These are phyloP conservation scores for Erodium chrysanthum DNA, from an alignment of 441 rosid species.

Conservation along the genomic window DNA sequence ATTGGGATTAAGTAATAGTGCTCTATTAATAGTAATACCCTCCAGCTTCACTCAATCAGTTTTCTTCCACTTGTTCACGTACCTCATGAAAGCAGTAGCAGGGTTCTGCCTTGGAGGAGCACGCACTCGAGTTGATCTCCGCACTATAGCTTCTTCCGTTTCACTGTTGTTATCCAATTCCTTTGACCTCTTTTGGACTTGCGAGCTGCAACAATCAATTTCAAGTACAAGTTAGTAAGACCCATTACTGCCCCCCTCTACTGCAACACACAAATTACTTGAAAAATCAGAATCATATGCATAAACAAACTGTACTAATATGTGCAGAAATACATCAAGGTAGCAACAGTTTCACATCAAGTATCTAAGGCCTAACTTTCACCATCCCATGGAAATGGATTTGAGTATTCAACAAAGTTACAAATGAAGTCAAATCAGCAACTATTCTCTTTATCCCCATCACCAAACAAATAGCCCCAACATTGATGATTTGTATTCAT, in stretches of 20 bases:
- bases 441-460: neutral
- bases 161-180: neutral
- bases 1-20: neutral
- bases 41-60: neutral
- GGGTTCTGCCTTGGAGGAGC: neutral
- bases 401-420: neutral
- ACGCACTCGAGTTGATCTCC: neutral
- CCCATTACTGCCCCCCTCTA: neutral
- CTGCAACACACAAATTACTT: neutral
- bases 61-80: neutral
- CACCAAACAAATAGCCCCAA: neutral
- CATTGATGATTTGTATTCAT: neutral
- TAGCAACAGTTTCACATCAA: neutral
- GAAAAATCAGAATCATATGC: neutral
- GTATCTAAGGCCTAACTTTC: neutral
- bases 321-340: neutral
- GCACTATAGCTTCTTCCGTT: neutral
- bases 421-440: neutral
- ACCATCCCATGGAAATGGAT: neutral
- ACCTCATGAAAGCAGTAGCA: slow-evolving; percentile 1
- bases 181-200: neutral
- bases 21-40: neutral
- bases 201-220: neutral
- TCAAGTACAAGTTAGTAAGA: neutral
- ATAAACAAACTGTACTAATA: neutral